Base-by-base conservation (phyloP, 805 yeast species). In the Candida ulmi region DNA sequence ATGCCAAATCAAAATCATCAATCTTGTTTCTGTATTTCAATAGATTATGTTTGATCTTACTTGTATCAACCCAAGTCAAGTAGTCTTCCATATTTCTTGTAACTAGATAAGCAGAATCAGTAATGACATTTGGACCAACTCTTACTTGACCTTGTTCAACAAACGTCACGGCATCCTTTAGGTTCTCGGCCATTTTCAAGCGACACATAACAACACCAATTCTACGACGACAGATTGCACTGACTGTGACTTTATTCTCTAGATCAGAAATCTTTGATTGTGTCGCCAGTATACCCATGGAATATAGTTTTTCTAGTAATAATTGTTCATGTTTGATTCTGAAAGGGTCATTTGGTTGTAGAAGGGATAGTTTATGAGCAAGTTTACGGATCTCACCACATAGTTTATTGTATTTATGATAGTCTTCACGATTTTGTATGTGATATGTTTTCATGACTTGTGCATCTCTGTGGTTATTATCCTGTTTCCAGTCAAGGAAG, bases 111-210 rank as follows among this genome's bases (percentile, higher is more conserved):
- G 98, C 96, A 4, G 98, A 95, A 61, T 93, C 99, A 1, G 96
- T 90, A 33, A 95, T 82, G 21, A 95, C 83, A 57, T 88, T 84
- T 11, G 98, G 98, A 0, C 99, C 99, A 7, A 93, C 95, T 51
- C 99, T 75, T 3, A 93, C 95, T 56, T 93, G 98, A 2, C 99
- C 99, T 61, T 93, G 98, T 57, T 93, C 97, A 12, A 95, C 74
- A 58, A 86, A 87, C 35, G 86, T 86, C 19, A 90, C 85, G 0
- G 98, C 99, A 62, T 90, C 97, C 23, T 74, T 66, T 19, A 91
- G 71, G 32, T 82, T 85, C 55, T 91, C 88, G 0, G 96, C 90
- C 99, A 93, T 95, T 54, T 83, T 86, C 50, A 90, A 68, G 42
- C 96, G 75, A 54, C 91, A 88, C 96, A 93, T 86, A 33, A 93